Evolutionary conservation across 2,329 filamentous ascomycete species (phyloP), one percentile per base, ranked within the genome.

Genomic region (Fusarium coicis): DNA sequence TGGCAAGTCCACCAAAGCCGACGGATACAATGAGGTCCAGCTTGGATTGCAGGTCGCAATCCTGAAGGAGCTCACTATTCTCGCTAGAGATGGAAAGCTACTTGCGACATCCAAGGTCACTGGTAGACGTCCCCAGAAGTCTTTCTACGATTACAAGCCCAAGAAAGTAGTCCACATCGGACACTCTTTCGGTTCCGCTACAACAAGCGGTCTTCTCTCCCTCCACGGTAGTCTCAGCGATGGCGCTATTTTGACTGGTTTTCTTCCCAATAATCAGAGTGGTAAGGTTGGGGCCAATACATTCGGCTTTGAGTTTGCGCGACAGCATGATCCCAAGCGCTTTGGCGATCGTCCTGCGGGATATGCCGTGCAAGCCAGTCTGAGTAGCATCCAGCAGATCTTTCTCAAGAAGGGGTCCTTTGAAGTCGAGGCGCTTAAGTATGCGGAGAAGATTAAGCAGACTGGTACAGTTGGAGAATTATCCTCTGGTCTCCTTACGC

Each of bases 401-500:
- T 57, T 57, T 7, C 30, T 57, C 1, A 57, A 57, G 23, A 57
- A 57, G n/a, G 54, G 54, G 0, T 47, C 14, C 5, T 57, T 57
- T 2, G 28, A 32, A 4, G 4, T 57, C 0, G 54, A 57, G 1
- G 54, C 40, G 5, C 40, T 57, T 7, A 11, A 57, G 18, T 47
- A 47, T 47, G 40, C 54, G 5, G 54, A 28, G n/a, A 47, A n/a
- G 40, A 36, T 14, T 0, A 57, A 57, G 3, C 40, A 57, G 30
- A 21, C 40, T 12, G 54, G 54, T 18, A 57, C 40, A 5, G 54
- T 57, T 18, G 54, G 54, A 0, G 54, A 57, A 10, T 14, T 57
- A 2, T 36, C 19, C 4, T 36, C 54, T 42, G 2, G 4, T 3
- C 23, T 56, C 0, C 7, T 21, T 7, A 2, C 7, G 4, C 10